Conservation (phyloP, 1,284 basidiomycete genomes). For the Leccinum proliferum region DNA sequence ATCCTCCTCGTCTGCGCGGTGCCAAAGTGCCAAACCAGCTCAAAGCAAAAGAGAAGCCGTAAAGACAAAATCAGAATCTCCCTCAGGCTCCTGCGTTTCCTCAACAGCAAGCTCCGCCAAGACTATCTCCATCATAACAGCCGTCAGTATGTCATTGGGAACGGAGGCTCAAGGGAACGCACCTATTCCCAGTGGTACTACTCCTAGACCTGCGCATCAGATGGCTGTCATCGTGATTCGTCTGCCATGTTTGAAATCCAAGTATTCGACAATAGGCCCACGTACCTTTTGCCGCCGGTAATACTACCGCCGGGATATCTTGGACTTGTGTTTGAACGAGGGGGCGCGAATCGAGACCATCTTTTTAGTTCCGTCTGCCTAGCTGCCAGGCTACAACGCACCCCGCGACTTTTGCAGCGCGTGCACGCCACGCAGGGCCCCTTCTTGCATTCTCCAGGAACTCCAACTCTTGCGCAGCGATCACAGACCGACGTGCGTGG, state of each 20-base stretch:
- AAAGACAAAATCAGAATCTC: conserved; percentile 63
- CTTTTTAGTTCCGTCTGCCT: background rate
- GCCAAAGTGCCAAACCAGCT: background rate
- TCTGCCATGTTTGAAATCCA: too few species aligned
- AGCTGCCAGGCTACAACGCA: background rate
- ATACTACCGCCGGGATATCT: background rate
- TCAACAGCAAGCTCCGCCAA: conserved; percentile 65
- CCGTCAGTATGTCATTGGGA: too few species aligned
- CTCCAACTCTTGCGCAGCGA: background rate
- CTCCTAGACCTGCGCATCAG: too few species aligned
- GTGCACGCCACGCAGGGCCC: background rate
- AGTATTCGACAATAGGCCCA: background rate
- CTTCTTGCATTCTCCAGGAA: background rate
- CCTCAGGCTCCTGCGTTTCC: conserved; percentile 56
- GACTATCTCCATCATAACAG: conserved; percentile 30
- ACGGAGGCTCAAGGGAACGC: too few species aligned
- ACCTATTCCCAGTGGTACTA: too few species aligned
- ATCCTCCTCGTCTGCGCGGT: conserved; percentile 46
- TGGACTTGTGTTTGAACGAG: background rate
- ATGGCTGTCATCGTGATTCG: too few species aligned
- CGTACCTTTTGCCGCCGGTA: background rate
- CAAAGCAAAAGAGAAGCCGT: background rate
- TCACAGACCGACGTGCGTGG: background rate
- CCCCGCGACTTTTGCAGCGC: background rate
- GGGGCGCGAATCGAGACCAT: background rate